Evolutionary conservation across 176 grass and related monocot species (phyloP).

Genomic region (Neostapfia colusana): DNA sequence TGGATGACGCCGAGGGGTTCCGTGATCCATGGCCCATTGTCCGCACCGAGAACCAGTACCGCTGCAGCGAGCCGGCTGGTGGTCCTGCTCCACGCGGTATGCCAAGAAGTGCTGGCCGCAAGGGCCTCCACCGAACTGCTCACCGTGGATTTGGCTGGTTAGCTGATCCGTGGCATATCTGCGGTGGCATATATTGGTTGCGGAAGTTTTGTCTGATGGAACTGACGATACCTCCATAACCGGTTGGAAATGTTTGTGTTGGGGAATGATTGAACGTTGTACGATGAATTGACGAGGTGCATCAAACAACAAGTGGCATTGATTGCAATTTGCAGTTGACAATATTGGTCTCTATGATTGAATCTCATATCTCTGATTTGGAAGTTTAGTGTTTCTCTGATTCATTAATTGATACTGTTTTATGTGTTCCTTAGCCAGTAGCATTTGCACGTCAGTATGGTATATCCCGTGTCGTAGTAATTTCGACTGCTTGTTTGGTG

Average conservation of each 20-base stretch:
- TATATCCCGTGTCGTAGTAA: not conserved
- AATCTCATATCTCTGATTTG: not conserved
- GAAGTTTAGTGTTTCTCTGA: not conserved
- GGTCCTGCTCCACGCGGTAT: no score
- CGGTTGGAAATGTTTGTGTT: not conserved
- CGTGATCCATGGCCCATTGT: not conserved
- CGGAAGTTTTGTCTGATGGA: not conserved
- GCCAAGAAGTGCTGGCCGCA: not conserved
- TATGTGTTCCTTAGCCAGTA: not conserved
- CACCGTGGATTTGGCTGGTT: not conserved
- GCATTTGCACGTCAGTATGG: not conserved
- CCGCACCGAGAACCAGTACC: not conserved
- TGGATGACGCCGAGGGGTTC: conserved; percentile 4
- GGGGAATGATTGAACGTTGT: not conserved
- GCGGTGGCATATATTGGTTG: not conserved
- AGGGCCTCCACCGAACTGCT: not conserved
- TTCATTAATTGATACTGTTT: not conserved
- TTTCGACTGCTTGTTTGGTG: not conserved
- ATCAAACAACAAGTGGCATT: not conserved
- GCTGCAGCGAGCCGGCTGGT: conserved; percentile 4
- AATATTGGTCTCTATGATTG: not conserved
- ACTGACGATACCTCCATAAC: not conserved
- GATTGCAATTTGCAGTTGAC: not conserved
- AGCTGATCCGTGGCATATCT: not conserved
- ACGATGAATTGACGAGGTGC: not conserved